Percentiles rank a stretch among this genome's conserved stretches.
phyloP scores from a whole-genome alignment of 371 early-diverging fungal genomes.

The Mucor sp. region DNA sequence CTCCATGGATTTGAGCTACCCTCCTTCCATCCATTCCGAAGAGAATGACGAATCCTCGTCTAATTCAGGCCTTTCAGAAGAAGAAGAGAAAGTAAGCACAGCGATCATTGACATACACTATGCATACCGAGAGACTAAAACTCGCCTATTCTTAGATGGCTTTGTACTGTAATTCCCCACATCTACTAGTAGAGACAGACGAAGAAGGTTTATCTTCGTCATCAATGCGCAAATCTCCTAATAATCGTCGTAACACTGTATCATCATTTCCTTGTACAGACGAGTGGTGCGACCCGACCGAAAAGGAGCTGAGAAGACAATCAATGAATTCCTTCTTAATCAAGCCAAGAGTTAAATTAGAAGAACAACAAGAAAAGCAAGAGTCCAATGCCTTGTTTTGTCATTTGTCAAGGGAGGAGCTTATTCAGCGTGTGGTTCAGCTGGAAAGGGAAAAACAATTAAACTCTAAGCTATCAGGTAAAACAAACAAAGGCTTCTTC shows the following conservation, averaged over 20 bases:
- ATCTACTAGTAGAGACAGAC: neutral
- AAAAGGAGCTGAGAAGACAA: constrained; percentile 11
- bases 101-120: neutral
- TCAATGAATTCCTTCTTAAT: constrained; percentile 3
- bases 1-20: neutral
- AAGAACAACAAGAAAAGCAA: neutral
- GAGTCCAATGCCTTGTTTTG: neutral
- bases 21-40: neutral
- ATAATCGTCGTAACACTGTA: constrained; percentile 15
- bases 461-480: constrained; percentile 5
- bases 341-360: neutral
- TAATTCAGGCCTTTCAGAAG: neutral
- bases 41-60: neutral
- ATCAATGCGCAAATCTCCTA: constrained; percentile 10
- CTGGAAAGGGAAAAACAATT: constrained; percentile 32
- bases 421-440: constrained; percentile 38
- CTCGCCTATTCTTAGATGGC: neutral
- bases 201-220: neutral
- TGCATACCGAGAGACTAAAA: neutral
- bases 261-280: neutral
- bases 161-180: neutral
- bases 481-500: neutral
- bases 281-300: neutral
- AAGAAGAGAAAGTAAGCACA: neutral
- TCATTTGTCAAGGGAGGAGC: constrained; percentile 35